phyloP scores from a whole-genome alignment of 306 rosid genomes.

The Amphicarpaea edgeworthii region DNA sequence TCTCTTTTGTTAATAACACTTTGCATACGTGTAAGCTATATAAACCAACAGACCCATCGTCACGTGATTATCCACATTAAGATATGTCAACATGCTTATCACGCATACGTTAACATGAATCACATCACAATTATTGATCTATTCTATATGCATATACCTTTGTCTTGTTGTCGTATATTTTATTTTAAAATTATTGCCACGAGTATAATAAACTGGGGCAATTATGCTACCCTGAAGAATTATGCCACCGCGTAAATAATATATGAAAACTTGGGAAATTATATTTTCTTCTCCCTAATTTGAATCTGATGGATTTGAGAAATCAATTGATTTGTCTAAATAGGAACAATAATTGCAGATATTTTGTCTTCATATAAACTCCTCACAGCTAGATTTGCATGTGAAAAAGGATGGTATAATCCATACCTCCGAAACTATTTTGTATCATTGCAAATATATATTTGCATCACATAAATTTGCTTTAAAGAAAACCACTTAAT shows the following conservation, averaged over 20 bases:
- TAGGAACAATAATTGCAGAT: neutral
- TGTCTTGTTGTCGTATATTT: neutral
- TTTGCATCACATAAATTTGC: neutral
- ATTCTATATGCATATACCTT: neutral
- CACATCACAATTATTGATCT: neutral
- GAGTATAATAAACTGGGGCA: neutral
- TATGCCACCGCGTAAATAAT: neutral
- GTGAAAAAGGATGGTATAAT: neutral
- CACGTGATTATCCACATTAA: neutral
- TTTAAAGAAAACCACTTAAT: neutral
- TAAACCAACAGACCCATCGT: neutral
- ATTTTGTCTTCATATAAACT: neutral
- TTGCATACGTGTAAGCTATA: neutral
- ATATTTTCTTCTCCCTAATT: neutral
- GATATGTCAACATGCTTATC: constrained; percentile 22
- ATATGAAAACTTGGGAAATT: neutral
- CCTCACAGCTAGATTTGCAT: neutral
- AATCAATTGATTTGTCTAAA: neutral
- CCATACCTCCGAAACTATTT: neutral
- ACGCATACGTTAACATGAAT: neutral
- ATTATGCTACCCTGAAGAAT: neutral
- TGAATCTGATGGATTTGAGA: neutral
- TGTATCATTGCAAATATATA: neutral
- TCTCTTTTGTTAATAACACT: no score
- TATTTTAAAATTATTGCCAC: no score